Evolutionary conservation across 139 green algal species (phyloP).

Genomic region (Chlorella sp.): DNA sequence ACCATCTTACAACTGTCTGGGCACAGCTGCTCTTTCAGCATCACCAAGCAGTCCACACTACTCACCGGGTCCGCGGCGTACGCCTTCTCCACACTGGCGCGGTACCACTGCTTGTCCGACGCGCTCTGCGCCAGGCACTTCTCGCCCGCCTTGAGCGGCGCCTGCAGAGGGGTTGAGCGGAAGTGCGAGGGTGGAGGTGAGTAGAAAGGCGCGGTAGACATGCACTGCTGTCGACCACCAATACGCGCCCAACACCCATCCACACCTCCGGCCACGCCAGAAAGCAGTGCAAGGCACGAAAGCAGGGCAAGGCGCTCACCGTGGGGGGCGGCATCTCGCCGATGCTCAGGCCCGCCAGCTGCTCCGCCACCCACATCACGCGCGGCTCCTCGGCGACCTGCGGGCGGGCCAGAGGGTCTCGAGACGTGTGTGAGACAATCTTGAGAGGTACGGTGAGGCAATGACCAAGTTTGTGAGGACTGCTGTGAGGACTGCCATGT

Average conservation of each 20-base stretch:
- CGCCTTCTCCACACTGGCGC: conserved; percentile 46
- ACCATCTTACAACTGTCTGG: too few species aligned
- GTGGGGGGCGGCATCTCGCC: conserved; percentile 34
- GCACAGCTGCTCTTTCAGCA: too few species aligned
- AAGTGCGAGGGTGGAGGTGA: not conserved
- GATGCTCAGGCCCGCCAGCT: conserved; percentile 59
- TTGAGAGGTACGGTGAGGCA: too few species aligned
- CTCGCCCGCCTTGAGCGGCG: conserved; percentile 63
- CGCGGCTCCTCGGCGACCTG: conserved; percentile 61
- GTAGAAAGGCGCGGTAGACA: too few species aligned
- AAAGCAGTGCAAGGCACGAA: not conserved
- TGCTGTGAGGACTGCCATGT: too few species aligned
- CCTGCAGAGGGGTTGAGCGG: conserved; percentile 6
- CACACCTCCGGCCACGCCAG: not conserved
- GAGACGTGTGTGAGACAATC: too few species aligned
- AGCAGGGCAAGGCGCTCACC: not conserved
- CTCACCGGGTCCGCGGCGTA: conserved; percentile 45
- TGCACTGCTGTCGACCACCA: too few species aligned
- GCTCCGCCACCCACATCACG: conserved; percentile 73
- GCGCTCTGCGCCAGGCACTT: conserved; percentile 78
- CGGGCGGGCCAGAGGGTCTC: too few species aligned
- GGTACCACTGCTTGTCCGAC: conserved; percentile 86
- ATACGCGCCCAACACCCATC: too few species aligned
- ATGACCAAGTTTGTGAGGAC: too few species aligned
- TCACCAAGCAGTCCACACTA: not conserved